Evolutionary conservation across 1,284 basidiomycete species (phyloP).

Genomic region (Vanrija humicola): DNA sequence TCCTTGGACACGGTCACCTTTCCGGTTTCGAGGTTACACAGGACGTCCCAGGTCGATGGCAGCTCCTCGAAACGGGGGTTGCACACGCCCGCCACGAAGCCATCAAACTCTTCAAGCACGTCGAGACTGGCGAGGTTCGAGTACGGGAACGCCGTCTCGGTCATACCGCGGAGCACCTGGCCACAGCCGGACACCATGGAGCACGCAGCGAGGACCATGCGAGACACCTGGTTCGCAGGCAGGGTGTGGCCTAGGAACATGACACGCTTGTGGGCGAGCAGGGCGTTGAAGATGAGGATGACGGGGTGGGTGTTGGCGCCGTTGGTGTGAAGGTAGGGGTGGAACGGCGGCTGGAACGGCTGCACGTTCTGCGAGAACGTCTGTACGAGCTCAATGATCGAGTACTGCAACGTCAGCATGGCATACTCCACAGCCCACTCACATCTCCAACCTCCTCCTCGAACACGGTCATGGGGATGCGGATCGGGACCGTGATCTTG

Average conservation of each 20-base stretch:
- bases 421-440: conserved; percentile 39
- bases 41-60: conserved; percentile 77
- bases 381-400: conserved; percentile 82
- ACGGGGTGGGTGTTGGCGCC: conserved; percentile 88
- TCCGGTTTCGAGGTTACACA: conserved; percentile 83
- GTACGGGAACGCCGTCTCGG: conserved; percentile 87
- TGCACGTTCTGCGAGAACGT: conserved; percentile 71
- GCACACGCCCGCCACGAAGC: conserved; percentile 91
- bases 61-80: conserved; percentile 91
- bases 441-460: conserved; percentile 95
- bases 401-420: conserved; percentile 63
- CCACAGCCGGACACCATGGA: conserved; percentile 88
- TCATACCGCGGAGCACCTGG: conserved; percentile 73
- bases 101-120: conserved; percentile 80
- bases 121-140: conserved; percentile 83
- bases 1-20: conserved; percentile 75
- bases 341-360: conserved; percentile 66
- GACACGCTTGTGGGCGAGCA: conserved; percentile 87
- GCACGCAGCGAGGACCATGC: conserved; percentile 87
- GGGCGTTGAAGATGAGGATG: conserved; percentile 89
- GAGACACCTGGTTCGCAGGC: conserved; percentile 80
- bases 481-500: conserved; percentile 71
- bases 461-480: conserved; percentile 78
- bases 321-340: conserved; percentile 88
- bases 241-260: conserved; percentile 86